phyloP scores from a whole-genome alignment of 768 basidiomycete genomes.

The Fibroporia radiculosa region DNA sequence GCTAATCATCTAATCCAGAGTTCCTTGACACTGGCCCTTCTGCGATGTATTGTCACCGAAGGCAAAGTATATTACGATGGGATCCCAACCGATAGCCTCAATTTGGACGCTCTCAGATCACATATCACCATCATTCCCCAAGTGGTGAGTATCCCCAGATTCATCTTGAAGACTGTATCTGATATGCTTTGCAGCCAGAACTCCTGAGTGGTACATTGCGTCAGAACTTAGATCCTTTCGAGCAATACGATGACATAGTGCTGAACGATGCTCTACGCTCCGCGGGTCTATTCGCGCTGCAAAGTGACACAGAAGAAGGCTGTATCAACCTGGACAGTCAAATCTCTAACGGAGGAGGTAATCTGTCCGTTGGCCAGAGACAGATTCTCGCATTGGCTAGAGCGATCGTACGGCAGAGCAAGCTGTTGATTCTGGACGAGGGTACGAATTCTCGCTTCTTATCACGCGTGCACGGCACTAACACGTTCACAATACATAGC shows the following conservation, averaged over 20 bases:
- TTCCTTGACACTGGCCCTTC: constrained; percentile 43
- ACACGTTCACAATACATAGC: constrained; percentile 18
- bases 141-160: constrained; percentile 22
- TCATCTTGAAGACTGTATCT: neutral
- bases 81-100: constrained; percentile 36
- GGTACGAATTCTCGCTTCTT: constrained; percentile 19
- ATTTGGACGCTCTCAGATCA: constrained; percentile 44
- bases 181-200: constrained; percentile 29
- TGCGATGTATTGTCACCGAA: constrained; percentile 47
- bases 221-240: constrained; percentile 53
- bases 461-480: neutral
- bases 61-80: constrained; percentile 49
- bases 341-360: constrained; percentile 36
- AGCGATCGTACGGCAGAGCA: constrained; percentile 48
- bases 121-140: constrained; percentile 58
- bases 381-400: constrained; percentile 55
- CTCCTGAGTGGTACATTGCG: constrained; percentile 49
- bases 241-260: constrained; percentile 42
- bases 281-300: constrained; percentile 37
- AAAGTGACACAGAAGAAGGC: constrained; percentile 28
- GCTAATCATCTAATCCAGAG: constrained; percentile 19
- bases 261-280: constrained; percentile 44
- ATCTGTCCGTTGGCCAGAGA: constrained; percentile 47
- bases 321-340: constrained; percentile 36
- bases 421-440: constrained; percentile 53